These are phyloP conservation scores for Alternaria sp. DNA, from an alignment of 2,329 filamentous ascomycete species.

Conservation along the genomic window DNA sequence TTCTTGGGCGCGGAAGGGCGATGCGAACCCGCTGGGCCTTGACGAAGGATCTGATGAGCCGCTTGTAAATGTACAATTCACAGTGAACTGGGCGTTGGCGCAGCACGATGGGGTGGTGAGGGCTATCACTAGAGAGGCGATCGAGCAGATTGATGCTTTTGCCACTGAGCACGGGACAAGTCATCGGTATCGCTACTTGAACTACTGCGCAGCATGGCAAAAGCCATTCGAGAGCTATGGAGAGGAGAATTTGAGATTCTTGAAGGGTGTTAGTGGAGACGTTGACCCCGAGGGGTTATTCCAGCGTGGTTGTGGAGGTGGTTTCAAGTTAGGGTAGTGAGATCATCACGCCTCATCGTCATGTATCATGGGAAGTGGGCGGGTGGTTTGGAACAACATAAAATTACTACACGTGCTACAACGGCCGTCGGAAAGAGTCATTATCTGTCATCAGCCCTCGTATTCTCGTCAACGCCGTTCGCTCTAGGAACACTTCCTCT, in stretches of 20 bases:
- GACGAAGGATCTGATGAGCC: slow-evolving; percentile 22
- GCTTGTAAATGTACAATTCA: slow-evolving; percentile 44
- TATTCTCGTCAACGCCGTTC: neutral
- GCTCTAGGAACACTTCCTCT: neutral
- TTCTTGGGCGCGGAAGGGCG: slow-evolving; percentile 21
- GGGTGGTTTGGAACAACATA: neutral
- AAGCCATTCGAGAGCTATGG: slow-evolving; percentile 45
- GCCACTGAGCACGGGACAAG: slow-evolving; percentile 23
- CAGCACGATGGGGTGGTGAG: slow-evolving; percentile 39
- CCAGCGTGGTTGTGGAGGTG: slow-evolving; percentile 42
- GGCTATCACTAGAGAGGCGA: slow-evolving; percentile 25
- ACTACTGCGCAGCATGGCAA: slow-evolving; percentile 49
- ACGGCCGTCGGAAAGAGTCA: neutral
- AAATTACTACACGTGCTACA: neutral
- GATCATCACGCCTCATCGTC: neutral
- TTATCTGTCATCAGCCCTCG: neutral
- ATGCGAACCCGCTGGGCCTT: slow-evolving; percentile 21
- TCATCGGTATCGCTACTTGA: slow-evolving; percentile 38
- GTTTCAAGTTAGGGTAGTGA: slow-evolving; percentile 38
- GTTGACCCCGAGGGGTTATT: slow-evolving; percentile 48
- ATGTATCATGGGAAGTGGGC: neutral
- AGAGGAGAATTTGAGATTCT: slow-evolving; percentile 28
- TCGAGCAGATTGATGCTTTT: slow-evolving; percentile 43
- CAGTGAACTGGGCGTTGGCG: slow-evolving; percentile 39
- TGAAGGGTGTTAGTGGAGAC: slow-evolving; percentile 37